Evolutionary conservation across 176 grass and related monocot genomes (phyloP), one percentile per base, ranked within the genome.

Genomic region (Luzula sylvatica): DNA sequence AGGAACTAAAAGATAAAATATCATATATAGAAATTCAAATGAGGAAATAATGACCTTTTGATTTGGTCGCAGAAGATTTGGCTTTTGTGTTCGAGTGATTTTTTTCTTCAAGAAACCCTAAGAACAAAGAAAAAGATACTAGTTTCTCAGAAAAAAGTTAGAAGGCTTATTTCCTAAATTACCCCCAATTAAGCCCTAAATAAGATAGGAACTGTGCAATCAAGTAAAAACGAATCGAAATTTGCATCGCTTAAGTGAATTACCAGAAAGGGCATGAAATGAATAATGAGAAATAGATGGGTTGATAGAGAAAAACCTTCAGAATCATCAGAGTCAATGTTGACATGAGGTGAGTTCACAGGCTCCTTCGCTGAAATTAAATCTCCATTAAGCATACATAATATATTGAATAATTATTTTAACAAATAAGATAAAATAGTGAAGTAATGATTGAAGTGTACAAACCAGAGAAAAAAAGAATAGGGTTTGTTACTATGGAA

Each of bases 71-170:
- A 30, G 76, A 26, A 54, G 66, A 62, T 58, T 88, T 95, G 56
- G 62, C 84, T 13, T 82, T 95, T 55, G 70, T 41, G 70, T 73
- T 81, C 11, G 52, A 43, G 56, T 42, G 44, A 65, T 29, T 15
- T 26, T 13, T 18, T 42, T 79, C 78, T 67, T 84, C 79, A n/a
- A 84, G 18, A 62, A 78, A 81, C 72, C 62, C 88, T 95, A 66
- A 42, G 15, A 65, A 62, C 66, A 57, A 65, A 23, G 71, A 54
- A 21, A 9, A 67, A 15, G 63, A 38, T 8, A 46, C 29, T 50
- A 16, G 3, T 66, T 50, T 41, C 46, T 45, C 15, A 52, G 42
- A 12, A 9, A 62, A 29, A 53, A 46, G 40, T 50, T 27, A 61
- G 8, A 23, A 22, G 23, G 48, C 26, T 51, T 32, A 23, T n/a